Conservation (phyloP, 345 rosid genomes). For the Acer campestre region DNA sequence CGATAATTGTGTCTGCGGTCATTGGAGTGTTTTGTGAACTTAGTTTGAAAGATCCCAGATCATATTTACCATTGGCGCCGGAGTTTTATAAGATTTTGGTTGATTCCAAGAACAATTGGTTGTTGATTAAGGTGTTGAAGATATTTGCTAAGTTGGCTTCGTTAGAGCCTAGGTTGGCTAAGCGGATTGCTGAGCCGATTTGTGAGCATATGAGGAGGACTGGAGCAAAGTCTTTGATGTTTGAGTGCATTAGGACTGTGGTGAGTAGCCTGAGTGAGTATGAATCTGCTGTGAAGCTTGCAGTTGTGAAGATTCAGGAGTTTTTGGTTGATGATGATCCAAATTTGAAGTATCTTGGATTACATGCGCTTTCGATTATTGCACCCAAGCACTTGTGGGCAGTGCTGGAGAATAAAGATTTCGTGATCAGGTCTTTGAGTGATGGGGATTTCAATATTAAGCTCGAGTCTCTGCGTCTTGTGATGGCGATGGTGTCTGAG, state of each 20-base stretch:
- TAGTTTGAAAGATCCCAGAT: conserved; percentile 63
- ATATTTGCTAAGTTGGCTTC: conserved; percentile 73
- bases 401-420: conserved; percentile 84
- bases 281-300: conserved; percentile 85
- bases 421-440: conserved; percentile 82
- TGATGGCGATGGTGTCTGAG: conserved; percentile 92
- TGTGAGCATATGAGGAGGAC: conserved; percentile 87
- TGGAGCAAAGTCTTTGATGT: conserved; percentile 79
- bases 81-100: conserved; percentile 82
- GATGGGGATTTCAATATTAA: conserved; percentile 84
- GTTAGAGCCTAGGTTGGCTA: conserved; percentile 85
- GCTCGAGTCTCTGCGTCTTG: conserved; percentile 70
- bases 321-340: conserved; percentile 87
- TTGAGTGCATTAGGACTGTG: conserved; percentile 88
- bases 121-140: conserved; percentile 85
- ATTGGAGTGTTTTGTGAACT: conserved; percentile 89
- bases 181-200: conserved; percentile 75
- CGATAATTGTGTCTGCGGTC: conserved; percentile 58
- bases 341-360: conserved; percentile 89
- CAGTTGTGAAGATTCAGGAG: conserved; percentile 61
- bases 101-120: conserved; percentile 92
- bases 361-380: conserved; percentile 69
- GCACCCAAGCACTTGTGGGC: conserved; percentile 79
- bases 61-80: conserved; percentile 85
- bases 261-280: conserved; percentile 77